Conservation (phyloP, 352 stramenopile species). For the Aphanomyces euteiches region DNA sequence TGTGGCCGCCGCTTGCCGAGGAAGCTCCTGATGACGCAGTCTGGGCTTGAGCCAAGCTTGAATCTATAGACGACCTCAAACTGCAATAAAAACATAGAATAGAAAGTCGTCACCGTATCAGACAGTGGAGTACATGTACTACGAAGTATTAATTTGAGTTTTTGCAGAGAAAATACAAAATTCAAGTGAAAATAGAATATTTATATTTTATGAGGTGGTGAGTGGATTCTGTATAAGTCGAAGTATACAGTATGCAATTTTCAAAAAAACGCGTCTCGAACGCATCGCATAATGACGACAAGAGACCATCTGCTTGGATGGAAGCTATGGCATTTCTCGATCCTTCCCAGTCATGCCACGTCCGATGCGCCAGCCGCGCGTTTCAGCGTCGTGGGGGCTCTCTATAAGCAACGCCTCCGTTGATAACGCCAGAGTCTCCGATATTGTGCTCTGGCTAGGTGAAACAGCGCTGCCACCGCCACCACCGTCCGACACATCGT, state of each 20-base stretch:
- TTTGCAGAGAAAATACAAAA: too few relatives aligned
- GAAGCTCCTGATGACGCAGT: too few relatives aligned
- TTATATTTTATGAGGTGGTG: neutral
- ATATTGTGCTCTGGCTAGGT: neutral
- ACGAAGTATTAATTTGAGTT: too few relatives aligned
- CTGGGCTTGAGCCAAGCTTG: too few relatives aligned
- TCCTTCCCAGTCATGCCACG: neutral
- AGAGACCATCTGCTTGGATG: neutral
- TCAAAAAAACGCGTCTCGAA: conserved; percentile 9
- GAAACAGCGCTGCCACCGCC: neutral
- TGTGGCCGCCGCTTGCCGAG: too few relatives aligned
- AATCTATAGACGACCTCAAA: too few relatives aligned
- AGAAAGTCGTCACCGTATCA: too few relatives aligned
- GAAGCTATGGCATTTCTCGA: neutral
- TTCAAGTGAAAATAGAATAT: too few relatives aligned
- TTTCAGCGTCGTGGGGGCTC: neutral
- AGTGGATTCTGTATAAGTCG: neutral
- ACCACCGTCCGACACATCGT: neutral
- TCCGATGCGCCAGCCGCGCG: neutral
- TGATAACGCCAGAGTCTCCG: neutral
- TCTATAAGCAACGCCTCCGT: conserved; percentile 6
- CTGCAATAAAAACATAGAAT: too few relatives aligned
- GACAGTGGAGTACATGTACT: too few relatives aligned
- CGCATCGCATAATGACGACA: neutral
- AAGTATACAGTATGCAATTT: too few relatives aligned